Base-by-base conservation (phyloP, 805 yeast genomes). In the Saccharomycopsis sp. region DNA sequence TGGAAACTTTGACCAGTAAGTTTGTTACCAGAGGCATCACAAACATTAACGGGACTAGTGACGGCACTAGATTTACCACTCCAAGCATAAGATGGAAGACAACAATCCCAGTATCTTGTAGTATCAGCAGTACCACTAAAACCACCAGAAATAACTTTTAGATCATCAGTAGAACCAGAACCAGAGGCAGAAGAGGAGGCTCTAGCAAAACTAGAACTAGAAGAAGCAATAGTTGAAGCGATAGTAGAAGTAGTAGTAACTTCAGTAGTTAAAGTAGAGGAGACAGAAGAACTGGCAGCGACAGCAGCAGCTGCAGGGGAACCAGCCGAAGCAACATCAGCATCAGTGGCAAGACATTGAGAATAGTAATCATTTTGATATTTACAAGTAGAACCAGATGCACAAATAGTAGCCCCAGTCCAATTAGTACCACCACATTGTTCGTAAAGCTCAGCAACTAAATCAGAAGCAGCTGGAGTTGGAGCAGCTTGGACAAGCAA, bases 51-150 rank as follows among this genome's bases (percentile, higher is more conserved):
- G 2, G 40, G 31, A 31, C n/a, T 8, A n/a, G 30, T 20, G 8
- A 42, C 36, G 4, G 17, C 27, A 4, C n/a, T 14, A 5, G 42
- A 25, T n/a, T 35, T 35, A 6, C 40, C 41, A 35, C 20, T 8
- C 46, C 46, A 42, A 20, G 43, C 32, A 23, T 30, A 42, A 5
- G 40, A 35, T 21, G 46, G 46, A n/a, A 33, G 33, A 30, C 46
- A 42, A 18, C 46, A 42, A 26, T 42, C 46, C 34, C 39, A 42
- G 29, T 39, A 42, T 20, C 41, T 25, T 8, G 42, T 42, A 12
- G 42, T 39, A 6, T 8, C 12, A 34, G 37, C 40, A 23, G 37
- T 20, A 14, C 46, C 46, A 12, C 40, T 33, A 10, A 20, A 36
- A 4, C 45, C 41, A 33, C 38, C 32, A 4, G 23, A 10, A 21